Base-by-base conservation (phyloP, 2,329 filamentous ascomycete species). In the Colletotrichum falcatum region DNA sequence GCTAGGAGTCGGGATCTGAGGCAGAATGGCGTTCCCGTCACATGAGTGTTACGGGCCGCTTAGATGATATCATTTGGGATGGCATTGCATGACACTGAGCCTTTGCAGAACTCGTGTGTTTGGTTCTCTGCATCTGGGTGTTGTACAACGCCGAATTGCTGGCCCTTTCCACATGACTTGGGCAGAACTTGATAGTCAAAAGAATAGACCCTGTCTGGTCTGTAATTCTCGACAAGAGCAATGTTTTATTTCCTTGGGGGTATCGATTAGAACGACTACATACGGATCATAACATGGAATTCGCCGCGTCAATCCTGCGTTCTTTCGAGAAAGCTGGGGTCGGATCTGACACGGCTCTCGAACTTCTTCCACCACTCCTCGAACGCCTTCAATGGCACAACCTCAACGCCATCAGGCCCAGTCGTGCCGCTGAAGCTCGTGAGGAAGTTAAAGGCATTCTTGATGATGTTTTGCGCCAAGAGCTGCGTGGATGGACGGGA, bases 331-430 rank as follows among this genome's bases (percentile, higher is more conserved):
- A 99, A 99, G 8, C 89, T 89, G 0, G 96, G 95, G 82, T 99
- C 96, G 73, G 89, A 87, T 76, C 95, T 91, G 48, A 99, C 88
- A 78, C 91, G 91, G 72, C 89, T 89, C 84, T 99, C 95, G 82
- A 99, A 99, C 82, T 98, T 98, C 71, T 86, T 88, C 96, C 97
- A 99, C 96, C 97, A 99, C 69, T 97, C 94, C 82, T 97, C 92
- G 79, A 99, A 99, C 6, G 93, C 94, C 82, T 93, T 96, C 73
- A 99, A 82, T n/a, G 96, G 95, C 30, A 99, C 93, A 16, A 97
- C 92, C 79, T 98, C 95, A 55, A 92, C 88, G 0, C 92, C 92
- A 2, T 84, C 87, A 33, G 84, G 83, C 2, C 86, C 86, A 2
- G 85, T 84, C 66, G 87, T 87, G 46, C 90, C 89, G 70, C 92